phyloP scores from a whole-genome alignment of 208 protist species.

The Zelonia costaricensis region DNA sequence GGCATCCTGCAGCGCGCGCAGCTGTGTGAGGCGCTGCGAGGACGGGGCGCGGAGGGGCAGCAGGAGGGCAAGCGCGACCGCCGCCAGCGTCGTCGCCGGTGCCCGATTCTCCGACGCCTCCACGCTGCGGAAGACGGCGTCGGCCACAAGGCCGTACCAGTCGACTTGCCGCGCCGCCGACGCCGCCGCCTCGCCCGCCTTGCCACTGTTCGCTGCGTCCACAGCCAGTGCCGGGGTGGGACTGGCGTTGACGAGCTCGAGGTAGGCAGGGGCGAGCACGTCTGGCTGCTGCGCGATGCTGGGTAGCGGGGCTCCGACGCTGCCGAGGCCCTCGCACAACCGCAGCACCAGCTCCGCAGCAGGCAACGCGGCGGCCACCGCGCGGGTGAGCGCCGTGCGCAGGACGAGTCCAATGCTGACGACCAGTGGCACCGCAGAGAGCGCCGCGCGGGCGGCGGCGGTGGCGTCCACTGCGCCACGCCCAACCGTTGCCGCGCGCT shows the following conservation, averaged over 20 bases:
- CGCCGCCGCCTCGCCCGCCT: not conserved
- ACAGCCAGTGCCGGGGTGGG: not conserved
- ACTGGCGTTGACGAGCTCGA: slow-evolving; percentile 21
- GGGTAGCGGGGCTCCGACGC: slow-evolving; percentile 30
- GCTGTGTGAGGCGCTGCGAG: slow-evolving; percentile 29
- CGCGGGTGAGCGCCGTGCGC: slow-evolving; percentile 17
- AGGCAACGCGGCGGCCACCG: not conserved
- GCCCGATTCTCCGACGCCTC: slow-evolving; percentile 1
- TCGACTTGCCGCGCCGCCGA: slow-evolving; percentile 27
- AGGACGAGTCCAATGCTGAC: slow-evolving; percentile 5
- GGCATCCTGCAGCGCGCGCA: slow-evolving; percentile 48
- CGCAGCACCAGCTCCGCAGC: slow-evolving; percentile 6
- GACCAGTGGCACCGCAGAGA: slow-evolving; percentile 13
- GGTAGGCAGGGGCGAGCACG: slow-evolving; percentile 27
- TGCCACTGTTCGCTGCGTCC: not conserved
- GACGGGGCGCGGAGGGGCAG: slow-evolving; percentile 51
- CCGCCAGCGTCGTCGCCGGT: slow-evolving; percentile 1
- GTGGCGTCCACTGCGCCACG: slow-evolving; percentile 19
- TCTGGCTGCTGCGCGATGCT: slow-evolving; percentile 15
- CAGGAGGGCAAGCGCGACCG: slow-evolving; percentile 37
- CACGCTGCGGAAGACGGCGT: slow-evolving; percentile 33
- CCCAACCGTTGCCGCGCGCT: slow-evolving; percentile 6
- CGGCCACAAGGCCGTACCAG: slow-evolving; percentile 52
- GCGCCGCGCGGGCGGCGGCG: slow-evolving; percentile 2
- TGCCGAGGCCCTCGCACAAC: slow-evolving; percentile 36